Percentiles rank a stretch among this genome's conserved stretches.
phyloP scores from a whole-genome alignment of 2,329 filamentous ascomycete genomes.

The Aureobasidium pullulans region DNA sequence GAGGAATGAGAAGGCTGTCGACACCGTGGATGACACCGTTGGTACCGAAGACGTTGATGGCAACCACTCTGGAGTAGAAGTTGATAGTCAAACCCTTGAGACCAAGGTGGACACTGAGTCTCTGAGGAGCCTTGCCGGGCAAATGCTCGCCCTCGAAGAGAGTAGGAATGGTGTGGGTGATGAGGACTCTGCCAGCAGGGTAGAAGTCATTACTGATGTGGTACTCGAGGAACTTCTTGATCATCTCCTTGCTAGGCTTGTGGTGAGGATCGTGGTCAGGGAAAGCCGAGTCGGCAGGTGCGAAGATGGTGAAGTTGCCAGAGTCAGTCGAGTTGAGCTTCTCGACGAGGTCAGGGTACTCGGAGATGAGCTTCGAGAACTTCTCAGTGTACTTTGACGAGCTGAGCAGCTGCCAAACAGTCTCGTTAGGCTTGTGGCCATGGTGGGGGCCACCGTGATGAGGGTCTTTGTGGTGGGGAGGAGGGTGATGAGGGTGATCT shows the following conservation, averaged over 20 bases:
- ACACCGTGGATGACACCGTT: constrained; percentile 80
- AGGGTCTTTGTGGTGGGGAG: constrained; percentile 27
- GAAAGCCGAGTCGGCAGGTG: constrained; percentile 71
- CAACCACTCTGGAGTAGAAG: constrained; percentile 65
- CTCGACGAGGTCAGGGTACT: constrained; percentile 64
- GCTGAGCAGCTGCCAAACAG: constrained; percentile 74
- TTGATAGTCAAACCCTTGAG: constrained; percentile 63
- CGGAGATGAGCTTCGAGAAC: constrained; percentile 66
- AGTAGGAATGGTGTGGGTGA: constrained; percentile 68
- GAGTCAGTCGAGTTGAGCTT: constrained; percentile 65
- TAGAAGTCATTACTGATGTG: constrained; percentile 65
- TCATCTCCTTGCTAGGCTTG: constrained; percentile 61
- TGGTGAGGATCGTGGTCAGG: constrained; percentile 41
- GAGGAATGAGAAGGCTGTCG: constrained; percentile 68
- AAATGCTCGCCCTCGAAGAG: constrained; percentile 52
- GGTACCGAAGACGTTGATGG: constrained; percentile 61
- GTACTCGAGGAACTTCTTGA: constrained; percentile 65
- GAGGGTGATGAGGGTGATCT: constrained; percentile 21
- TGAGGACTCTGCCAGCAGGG: constrained; percentile 57
- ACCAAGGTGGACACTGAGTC: constrained; percentile 61
- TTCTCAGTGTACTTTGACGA: constrained; percentile 68
- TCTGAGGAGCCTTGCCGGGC: constrained; percentile 57
- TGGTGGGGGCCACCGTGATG: constrained; percentile 29
- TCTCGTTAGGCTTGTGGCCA: constrained; percentile 52
- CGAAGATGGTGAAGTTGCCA: constrained; percentile 70